These are phyloP conservation scores for Acer campestre DNA, from an alignment of 345 rosid species.

Conservation along the genomic window DNA sequence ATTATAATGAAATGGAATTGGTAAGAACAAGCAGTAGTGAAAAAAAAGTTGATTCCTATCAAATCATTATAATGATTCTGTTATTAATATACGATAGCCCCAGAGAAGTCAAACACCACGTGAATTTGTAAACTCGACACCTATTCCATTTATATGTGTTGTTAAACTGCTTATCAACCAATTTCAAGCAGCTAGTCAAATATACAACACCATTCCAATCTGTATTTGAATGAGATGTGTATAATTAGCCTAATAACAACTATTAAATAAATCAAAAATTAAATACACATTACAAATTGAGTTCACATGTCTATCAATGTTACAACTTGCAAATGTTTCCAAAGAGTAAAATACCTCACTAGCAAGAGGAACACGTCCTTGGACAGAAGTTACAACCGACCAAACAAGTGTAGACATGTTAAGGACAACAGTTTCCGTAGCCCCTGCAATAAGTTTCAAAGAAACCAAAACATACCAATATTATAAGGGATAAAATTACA, in stretches of 20 bases:
- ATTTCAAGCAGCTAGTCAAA: too few relatives aligned
- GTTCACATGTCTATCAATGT: neutral
- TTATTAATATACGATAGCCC: neutral
- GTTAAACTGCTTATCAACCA: too few relatives aligned
- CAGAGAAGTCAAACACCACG: too few relatives aligned
- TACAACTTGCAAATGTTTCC: conserved; percentile 4
- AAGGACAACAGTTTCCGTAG: conserved; percentile 83
- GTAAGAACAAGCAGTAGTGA: neutral
- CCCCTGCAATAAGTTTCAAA: conserved; percentile 60
- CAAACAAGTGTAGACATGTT: conserved; percentile 97
- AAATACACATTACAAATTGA: neutral
- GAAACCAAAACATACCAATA: conserved; percentile 14
- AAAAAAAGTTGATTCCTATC: neutral
- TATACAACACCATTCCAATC: too few relatives aligned
- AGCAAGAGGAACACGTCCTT: conserved; percentile 94
- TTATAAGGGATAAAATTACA: neutral
- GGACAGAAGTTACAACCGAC: conserved; percentile 83
- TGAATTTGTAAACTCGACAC: neutral
- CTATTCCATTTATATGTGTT: neutral
- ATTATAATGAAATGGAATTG: neutral
- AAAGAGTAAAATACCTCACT: conserved; percentile 74
- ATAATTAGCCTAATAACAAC: neutral
- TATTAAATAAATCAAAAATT: neutral
- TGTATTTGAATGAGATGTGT: too few relatives aligned
- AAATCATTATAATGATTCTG: neutral